phyloP scores from a whole-genome alignment of 2,329 filamentous ascomycete genomes.

The Cephalotrichum gorgonifer region DNA sequence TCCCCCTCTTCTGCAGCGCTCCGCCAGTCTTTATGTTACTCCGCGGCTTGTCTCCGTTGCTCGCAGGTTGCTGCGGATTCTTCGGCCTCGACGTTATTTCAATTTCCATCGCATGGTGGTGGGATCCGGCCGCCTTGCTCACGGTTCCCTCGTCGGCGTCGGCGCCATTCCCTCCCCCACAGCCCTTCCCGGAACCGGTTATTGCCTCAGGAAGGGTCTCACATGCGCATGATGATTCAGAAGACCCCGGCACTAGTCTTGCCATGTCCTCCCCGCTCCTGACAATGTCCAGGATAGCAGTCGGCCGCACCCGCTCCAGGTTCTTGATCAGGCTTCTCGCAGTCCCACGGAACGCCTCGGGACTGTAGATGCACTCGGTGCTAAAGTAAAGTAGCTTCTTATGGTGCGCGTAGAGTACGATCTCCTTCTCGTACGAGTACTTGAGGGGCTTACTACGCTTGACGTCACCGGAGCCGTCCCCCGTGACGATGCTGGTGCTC shows the following conservation, averaged over 20 bases:
- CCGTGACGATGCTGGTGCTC: slow-evolving; percentile 83
- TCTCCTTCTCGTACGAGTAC: slow-evolving; percentile 98
- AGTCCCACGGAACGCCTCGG: slow-evolving; percentile 90
- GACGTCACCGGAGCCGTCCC: slow-evolving; percentile 68
- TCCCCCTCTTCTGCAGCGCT: slow-evolving; percentile 64
- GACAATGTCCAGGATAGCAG: slow-evolving; percentile 90
- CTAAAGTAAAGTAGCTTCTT: slow-evolving; percentile 97
- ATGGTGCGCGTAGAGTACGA: slow-evolving; percentile 94
- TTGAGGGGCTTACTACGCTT: slow-evolving; percentile 95
- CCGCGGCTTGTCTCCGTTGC: slow-evolving; percentile 6
- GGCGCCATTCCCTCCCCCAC: slow-evolving; percentile 42
- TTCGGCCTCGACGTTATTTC: slow-evolving; percentile 16
- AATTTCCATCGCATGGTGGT: slow-evolving; percentile 14
- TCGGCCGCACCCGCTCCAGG: slow-evolving; percentile 83
- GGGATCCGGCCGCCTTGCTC: slow-evolving; percentile 51
- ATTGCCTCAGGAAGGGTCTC: slow-evolving; percentile 1
- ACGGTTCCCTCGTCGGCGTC: slow-evolving; percentile 69
- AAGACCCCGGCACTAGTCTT: slow-evolving; percentile 45
- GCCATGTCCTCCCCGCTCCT: slow-evolving; percentile 95
- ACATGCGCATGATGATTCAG: slow-evolving; percentile 1
- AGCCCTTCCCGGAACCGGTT: slow-evolving; percentile 3
- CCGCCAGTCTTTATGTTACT: neutral
- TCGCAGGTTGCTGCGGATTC: neutral
- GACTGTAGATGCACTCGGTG: slow-evolving; percentile 97
- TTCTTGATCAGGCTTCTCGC: slow-evolving; percentile 91